A percentile compares a stretch with the other conserved stretches of the same genome.
Evolutionary conservation across 176 grass and related monocot genomes (phyloP).

Genomic region (Avena insularis): DNA sequence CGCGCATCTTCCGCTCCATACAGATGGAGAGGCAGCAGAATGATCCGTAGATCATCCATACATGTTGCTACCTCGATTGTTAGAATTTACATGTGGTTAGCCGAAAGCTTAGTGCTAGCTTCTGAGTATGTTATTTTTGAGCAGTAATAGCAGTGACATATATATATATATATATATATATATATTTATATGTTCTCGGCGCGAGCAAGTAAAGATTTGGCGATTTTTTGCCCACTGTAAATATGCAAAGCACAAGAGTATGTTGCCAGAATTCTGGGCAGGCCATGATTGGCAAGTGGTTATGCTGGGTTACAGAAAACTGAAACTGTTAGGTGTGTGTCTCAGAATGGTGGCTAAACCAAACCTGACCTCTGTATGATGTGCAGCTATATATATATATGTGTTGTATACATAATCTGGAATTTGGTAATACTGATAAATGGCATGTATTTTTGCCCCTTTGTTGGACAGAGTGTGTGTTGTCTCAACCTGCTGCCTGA

Average conservation of each 20-base stretch:
- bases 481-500: not conserved
- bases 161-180: too few relatives aligned
- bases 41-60: conserved; percentile 32
- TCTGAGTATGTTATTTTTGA: conserved; percentile 20
- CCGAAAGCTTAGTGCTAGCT: conserved; percentile 37
- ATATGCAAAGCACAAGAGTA: conserved; percentile 13
- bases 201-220: not conserved
- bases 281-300: not conserved
- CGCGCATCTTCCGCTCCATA: conserved; percentile 81
- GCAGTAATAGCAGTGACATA: conserved; percentile 19
- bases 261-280: conserved; percentile 20
- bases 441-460: not conserved
- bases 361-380: not conserved
- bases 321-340: not conserved
- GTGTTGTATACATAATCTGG: conserved; percentile 1
- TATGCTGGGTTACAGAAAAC: not conserved
- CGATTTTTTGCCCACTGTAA: conserved; percentile 33
- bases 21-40: conserved; percentile 80
- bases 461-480: not conserved
- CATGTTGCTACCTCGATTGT: conserved; percentile 12
- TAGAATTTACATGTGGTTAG: conserved; percentile 36
- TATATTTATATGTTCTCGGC: not conserved
- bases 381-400: not conserved
- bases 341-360: not conserved
- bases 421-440: conserved; percentile 17